A percentile compares a stretch with the other conserved stretches of the same genome.
These are phyloP conservation scores for Cladophialophora yegresii DNA, from an alignment of 2,329 filamentous ascomycete genomes.

Conservation along the genomic window DNA sequence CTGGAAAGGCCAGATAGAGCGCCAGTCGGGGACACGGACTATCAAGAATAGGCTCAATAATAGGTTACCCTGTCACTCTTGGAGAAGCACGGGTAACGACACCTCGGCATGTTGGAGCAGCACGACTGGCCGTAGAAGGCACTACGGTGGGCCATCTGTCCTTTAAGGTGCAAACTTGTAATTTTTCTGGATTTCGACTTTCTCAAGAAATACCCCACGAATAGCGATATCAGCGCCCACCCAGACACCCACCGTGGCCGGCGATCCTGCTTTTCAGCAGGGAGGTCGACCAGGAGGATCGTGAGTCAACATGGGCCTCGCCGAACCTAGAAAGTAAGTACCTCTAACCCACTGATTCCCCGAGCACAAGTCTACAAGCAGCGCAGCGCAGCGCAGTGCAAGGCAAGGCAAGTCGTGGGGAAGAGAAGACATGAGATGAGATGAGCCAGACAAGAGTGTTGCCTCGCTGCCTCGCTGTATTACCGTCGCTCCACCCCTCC, in stretches of 20 bases:
- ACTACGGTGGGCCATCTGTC: neutral
- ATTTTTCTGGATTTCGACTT: neutral
- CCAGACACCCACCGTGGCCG: neutral
- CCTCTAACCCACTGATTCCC: neutral
- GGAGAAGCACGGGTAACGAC: neutral
- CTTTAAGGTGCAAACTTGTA: neutral
- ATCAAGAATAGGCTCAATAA: neutral
- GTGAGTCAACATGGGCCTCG: conserved; percentile 28
- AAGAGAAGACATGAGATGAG: neutral
- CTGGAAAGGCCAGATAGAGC: neutral
- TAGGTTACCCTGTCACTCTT: too few relatives aligned
- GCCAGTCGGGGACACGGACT: neutral
- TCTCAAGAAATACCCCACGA: neutral
- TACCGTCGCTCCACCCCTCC: too few relatives aligned
- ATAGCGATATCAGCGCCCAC: neutral
- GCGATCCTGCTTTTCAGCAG: neutral
- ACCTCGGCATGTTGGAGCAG: neutral
- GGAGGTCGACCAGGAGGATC: neutral
- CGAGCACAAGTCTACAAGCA: neutral
- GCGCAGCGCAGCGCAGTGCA: neutral
- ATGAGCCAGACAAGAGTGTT: too few relatives aligned
- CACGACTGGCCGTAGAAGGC: neutral
- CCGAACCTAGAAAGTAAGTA: conserved; percentile 32
- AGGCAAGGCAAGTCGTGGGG: neutral
- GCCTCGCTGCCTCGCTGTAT: too few relatives aligned